A percentile compares a stretch with the other conserved stretches of the same genome.
Conservation (phyloP, 352 stramenopile species). For the Phytophthora sojae region DNA sequence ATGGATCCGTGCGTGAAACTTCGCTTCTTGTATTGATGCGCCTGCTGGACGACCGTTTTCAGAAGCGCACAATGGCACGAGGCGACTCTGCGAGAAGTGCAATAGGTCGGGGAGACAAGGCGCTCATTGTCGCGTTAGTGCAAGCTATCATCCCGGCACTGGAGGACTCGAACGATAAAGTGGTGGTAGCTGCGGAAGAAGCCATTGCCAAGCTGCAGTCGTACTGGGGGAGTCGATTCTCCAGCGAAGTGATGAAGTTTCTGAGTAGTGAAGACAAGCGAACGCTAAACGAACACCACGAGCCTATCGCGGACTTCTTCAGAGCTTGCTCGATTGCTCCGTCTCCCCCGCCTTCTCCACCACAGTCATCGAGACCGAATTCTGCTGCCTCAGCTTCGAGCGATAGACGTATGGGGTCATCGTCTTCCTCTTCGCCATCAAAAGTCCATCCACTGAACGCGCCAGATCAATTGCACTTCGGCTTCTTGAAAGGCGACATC, state of each 20-base stretch:
- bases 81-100: constrained; percentile 20
- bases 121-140: constrained; percentile 60
- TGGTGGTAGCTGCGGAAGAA: constrained; percentile 75
- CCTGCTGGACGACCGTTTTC: constrained; percentile 69
- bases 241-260: constrained; percentile 53
- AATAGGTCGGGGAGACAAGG: constrained; percentile 53
- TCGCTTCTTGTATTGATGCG: constrained; percentile 55
- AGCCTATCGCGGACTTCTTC: constrained; percentile 63
- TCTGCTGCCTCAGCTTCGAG: constrained; percentile 11
- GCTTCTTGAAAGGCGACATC: constrained; percentile 54
- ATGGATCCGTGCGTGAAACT: constrained; percentile 54
- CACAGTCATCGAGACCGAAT: constrained; percentile 17
- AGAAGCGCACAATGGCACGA: constrained; percentile 18
- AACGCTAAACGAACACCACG: constrained; percentile 57
- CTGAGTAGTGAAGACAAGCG: constrained; percentile 72
- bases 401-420: background rate
- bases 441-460: constrained; percentile 25
- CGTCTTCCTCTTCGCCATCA: constrained; percentile 24
- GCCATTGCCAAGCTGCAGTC: constrained; percentile 67
- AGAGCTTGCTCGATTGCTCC: constrained; percentile 22
- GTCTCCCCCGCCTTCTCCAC: constrained; percentile 15
- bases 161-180: constrained; percentile 63
- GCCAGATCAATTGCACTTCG: constrained; percentile 40
- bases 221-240: constrained; percentile 56
- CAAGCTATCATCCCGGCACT: constrained; percentile 68